Evolutionary conservation across 768 basidiomycete species (phyloP).

Genomic region (Tylopilus rubrobrunneus): DNA sequence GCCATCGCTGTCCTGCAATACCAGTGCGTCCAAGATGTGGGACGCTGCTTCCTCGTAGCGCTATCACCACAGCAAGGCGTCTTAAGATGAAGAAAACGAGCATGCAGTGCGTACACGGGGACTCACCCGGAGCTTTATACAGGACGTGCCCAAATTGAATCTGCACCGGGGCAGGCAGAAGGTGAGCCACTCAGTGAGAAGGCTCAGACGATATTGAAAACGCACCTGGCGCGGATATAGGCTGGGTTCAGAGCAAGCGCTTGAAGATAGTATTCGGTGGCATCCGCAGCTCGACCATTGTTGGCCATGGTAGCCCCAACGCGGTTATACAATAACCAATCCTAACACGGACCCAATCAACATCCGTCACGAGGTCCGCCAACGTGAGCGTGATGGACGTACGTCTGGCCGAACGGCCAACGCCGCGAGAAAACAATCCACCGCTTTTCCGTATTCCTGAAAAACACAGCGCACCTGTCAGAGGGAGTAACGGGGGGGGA

Average conservation of each 20-base stretch:
- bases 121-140: constrained; percentile 77
- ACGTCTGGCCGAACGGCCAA: constrained; percentile 86
- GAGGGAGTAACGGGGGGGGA: neutral
- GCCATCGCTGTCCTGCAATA: constrained; percentile 84
- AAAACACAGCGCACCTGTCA: neutral
- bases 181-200: too few species aligned
- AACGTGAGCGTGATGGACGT: constrained; percentile 13
- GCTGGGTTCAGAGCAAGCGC: constrained; percentile 85
- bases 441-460: constrained; percentile 87
- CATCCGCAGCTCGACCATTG: constrained; percentile 72
- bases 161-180: constrained; percentile 38
- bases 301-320: constrained; percentile 95
- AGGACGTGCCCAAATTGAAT: constrained; percentile 92
- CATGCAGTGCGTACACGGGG: neutral
- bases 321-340: constrained; percentile 90
- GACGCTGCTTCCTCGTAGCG: constrained; percentile 84
- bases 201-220: neutral
- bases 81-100: neutral
- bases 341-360: constrained; percentile 40
- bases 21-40: constrained; percentile 83
- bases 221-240: constrained; percentile 84
- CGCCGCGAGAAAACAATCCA: constrained; percentile 91
- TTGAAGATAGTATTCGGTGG: constrained; percentile 81
- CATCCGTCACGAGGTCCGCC: neutral
- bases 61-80: constrained; percentile 33